phyloP scores from a whole-genome alignment of 2,329 filamentous ascomycete species.

The Helminthosporium solani region DNA sequence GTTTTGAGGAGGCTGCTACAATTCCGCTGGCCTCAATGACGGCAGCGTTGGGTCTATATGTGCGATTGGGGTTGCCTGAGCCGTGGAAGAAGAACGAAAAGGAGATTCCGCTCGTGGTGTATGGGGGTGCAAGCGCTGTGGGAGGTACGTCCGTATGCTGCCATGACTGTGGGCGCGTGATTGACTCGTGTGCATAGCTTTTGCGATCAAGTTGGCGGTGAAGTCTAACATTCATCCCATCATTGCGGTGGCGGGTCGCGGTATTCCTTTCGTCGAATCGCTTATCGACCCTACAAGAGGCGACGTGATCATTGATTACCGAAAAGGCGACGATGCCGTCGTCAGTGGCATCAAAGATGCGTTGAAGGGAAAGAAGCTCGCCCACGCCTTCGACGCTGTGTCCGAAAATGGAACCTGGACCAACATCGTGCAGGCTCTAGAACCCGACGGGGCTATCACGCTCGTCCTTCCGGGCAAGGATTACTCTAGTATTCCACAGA shows the following conservation, averaged over 20 bases:
- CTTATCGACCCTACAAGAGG: slow-evolving; percentile 36
- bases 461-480: slow-evolving; percentile 47
- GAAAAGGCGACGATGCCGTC: slow-evolving; percentile 51
- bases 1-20: slow-evolving; percentile 40
- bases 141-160: slow-evolving; percentile 13
- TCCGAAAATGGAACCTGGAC: slow-evolving; percentile 49
- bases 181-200: slow-evolving; percentile 16
- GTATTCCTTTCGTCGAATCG: slow-evolving; percentile 29
- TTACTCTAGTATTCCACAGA: slow-evolving; percentile 45
- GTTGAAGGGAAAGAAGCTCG: slow-evolving; percentile 45
- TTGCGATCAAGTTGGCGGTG: slow-evolving; percentile 38
- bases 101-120: slow-evolving; percentile 32
- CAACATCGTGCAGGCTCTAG: slow-evolving; percentile 40
- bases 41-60: slow-evolving; percentile 45
- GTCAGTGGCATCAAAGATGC: slow-evolving; percentile 45
- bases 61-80: slow-evolving; percentile 40
- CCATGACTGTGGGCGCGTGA: too few relatives aligned
- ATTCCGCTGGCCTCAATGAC: slow-evolving; percentile 47
- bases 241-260: slow-evolving; percentile 39
- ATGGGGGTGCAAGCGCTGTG: slow-evolving; percentile 41
- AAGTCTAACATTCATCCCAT: slow-evolving; percentile 40
- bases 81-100: slow-evolving; percentile 32
- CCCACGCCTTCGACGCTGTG: slow-evolving; percentile 59
- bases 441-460: slow-evolving; percentile 34
- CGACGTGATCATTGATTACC: slow-evolving; percentile 49